Percentiles rank a stretch among this genome's conserved stretches.
These are phyloP conservation scores for Paramecium biaurelia DNA, from an alignment of 73 alveolate species.

Conservation along the genomic window DNA sequence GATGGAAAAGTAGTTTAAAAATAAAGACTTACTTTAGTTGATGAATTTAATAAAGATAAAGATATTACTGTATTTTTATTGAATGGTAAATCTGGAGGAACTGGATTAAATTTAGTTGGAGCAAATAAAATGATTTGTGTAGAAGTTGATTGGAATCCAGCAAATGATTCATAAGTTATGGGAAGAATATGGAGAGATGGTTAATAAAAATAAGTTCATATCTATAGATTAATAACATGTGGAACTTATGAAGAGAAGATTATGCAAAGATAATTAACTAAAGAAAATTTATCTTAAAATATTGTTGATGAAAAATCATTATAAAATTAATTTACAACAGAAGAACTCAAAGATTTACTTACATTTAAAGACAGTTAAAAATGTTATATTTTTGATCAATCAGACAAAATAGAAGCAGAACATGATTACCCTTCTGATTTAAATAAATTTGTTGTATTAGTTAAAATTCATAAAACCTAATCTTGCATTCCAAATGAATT, in stretches of 20 bases:
- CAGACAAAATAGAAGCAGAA: not conserved
- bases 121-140: conserved; percentile 76
- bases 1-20: conserved; percentile 61
- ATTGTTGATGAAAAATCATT: conserved; percentile 54
- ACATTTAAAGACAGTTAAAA: not conserved
- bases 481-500: not conserved
- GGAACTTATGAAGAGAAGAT: conserved; percentile 91
- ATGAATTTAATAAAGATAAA: conserved; percentile 28
- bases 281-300: conserved; percentile 51
- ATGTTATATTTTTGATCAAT: not conserved
- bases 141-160: conserved; percentile 86
- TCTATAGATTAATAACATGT: conserved; percentile 83
- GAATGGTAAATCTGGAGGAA: conserved; percentile 83
- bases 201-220: conserved; percentile 84
- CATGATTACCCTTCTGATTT: not conserved
- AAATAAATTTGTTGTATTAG: not conserved
- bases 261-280: conserved; percentile 71
- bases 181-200: conserved; percentile 94
- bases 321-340: not conserved
- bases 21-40: conserved; percentile 33
- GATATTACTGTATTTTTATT: conserved; percentile 68
- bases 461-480: not conserved
- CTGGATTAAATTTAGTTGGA: conserved; percentile 78
- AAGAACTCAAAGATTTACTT: not conserved
- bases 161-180: conserved; percentile 90